Evolutionary conservation across 257 asterid species (phyloP).

Genomic region (Anisodus acutangulus): DNA sequence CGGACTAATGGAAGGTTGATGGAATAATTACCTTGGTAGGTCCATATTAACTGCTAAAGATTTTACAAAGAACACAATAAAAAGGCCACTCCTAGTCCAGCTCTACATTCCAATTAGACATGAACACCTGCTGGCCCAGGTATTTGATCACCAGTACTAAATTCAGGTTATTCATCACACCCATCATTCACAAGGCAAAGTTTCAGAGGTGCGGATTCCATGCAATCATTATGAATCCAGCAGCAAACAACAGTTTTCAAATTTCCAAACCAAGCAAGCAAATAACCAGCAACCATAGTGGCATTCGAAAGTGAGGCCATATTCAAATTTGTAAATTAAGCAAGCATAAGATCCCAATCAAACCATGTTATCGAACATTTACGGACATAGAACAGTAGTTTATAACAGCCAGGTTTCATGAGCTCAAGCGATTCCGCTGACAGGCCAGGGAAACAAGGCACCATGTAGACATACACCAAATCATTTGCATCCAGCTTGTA

Average conservation of each 20-base stretch:
- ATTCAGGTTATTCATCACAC: constrained; percentile 45
- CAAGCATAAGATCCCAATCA: constrained; percentile 53
- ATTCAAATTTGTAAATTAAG: constrained; percentile 50
- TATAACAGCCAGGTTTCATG: constrained; percentile 56
- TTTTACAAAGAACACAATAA: constrained; percentile 43
- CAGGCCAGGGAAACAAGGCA: constrained; percentile 40
- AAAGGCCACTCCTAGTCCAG: constrained; percentile 46
- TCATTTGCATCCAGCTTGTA: constrained; percentile 42
- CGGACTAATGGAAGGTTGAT: constrained; percentile 33
- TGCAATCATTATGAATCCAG: constrained; percentile 51
- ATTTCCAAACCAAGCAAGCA: constrained; percentile 52
- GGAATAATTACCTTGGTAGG: constrained; percentile 55
- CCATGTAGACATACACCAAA: constrained; percentile 35
- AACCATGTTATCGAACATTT: constrained; percentile 54
- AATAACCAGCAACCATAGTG: constrained; percentile 67
- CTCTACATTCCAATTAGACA: constrained; percentile 44
- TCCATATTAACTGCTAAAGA: constrained; percentile 45
- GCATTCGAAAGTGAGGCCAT: constrained; percentile 59
- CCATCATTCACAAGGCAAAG: constrained; percentile 43
- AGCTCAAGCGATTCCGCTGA: constrained; percentile 42
- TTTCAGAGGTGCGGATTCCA: constrained; percentile 45
- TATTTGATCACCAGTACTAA: constrained; percentile 38
- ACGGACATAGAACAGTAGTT: constrained; percentile 61
- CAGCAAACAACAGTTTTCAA: constrained; percentile 51
- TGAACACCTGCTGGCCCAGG: constrained; percentile 43